Evolutionary conservation across 1,139 yeast species (phyloP).

Genomic region (Yamadazyma epiphylla): DNA sequence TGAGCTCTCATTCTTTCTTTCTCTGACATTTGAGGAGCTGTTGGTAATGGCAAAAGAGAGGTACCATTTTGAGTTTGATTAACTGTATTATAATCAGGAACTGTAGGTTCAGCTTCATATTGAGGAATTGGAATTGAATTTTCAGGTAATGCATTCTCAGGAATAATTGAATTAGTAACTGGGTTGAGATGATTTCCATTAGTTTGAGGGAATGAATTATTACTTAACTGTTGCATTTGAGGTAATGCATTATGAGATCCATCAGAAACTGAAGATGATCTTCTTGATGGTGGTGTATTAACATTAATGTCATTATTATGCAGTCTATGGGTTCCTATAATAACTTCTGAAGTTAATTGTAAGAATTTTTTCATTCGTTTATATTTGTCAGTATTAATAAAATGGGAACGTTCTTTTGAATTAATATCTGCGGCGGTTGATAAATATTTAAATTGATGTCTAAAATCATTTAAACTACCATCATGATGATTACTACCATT

Average conservation of each 20-base stretch:
- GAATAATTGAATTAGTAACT: too few species aligned
- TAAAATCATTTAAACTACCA: constrained; percentile 16
- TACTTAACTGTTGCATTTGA: constrained; percentile 5
- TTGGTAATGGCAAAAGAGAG: constrained; percentile 16
- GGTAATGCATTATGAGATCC: constrained; percentile 10
- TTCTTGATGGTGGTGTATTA: constrained; percentile 15
- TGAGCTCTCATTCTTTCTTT: constrained; percentile 51
- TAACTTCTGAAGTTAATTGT: constrained; percentile 72
- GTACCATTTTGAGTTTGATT: constrained; percentile 2
- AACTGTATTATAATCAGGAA: constrained; percentile 27
- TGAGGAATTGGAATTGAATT: constrained; percentile 9
- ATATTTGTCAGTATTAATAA: constrained; percentile 73
- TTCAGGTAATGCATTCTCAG: not conserved
- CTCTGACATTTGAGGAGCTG: constrained; percentile 31
- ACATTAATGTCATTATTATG: constrained; percentile 3
- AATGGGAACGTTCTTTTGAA: constrained; percentile 40
- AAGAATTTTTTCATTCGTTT: constrained; percentile 73
- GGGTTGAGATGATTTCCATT: too few species aligned
- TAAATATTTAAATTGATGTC: constrained; percentile 29
- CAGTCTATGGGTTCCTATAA: constrained; percentile 73
- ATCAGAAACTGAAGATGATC: constrained; percentile 17
- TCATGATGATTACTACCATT: constrained; percentile 2
- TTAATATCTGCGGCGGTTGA: constrained; percentile 20
- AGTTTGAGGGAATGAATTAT: too few species aligned
- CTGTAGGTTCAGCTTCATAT: constrained; percentile 4